phyloP scores from a whole-genome alignment of 192 early-diverging fungal species.

The Backusella australiensis region DNA sequence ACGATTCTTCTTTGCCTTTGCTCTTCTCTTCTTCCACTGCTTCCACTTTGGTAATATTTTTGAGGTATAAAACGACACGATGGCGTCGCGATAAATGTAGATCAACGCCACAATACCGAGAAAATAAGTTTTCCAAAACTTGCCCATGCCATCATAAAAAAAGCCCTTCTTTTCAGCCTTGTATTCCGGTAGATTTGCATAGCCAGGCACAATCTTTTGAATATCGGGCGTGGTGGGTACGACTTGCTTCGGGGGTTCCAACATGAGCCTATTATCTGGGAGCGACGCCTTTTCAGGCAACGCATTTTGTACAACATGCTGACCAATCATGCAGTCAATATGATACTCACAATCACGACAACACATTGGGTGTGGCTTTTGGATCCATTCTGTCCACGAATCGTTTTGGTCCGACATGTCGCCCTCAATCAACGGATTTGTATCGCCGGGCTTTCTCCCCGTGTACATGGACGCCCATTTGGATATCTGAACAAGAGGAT shows the following conservation, averaged over 20 bases:
- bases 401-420: conserved; percentile 1
- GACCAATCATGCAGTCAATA: conserved; percentile 47
- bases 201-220: background rate
- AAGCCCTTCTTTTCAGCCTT: conserved; percentile 12
- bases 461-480: conserved; percentile 35
- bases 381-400: conserved; percentile 2
- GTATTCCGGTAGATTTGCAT: background rate
- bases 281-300: background rate
- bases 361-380: conserved; percentile 14
- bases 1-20: conserved; percentile 7
- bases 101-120: background rate
- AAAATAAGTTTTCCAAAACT: conserved; percentile 32
- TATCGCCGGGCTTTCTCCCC: conserved; percentile 11
- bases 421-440: conserved; percentile 9
- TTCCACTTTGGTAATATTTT: conserved; percentile 12
- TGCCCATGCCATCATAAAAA: conserved; percentile 22
- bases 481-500: conserved; percentile 55
- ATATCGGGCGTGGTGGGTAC: background rate
- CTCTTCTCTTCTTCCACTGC: conserved; percentile 1
- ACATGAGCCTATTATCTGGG: background rate
- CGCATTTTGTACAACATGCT: conserved; percentile 30
- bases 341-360: conserved; percentile 24
- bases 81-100: conserved; percentile 18
- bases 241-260: background rate
- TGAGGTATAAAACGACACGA: background rate